phyloP scores from a whole-genome alignment of 139 green algal genomes.

The Gonium pectorale region DNA sequence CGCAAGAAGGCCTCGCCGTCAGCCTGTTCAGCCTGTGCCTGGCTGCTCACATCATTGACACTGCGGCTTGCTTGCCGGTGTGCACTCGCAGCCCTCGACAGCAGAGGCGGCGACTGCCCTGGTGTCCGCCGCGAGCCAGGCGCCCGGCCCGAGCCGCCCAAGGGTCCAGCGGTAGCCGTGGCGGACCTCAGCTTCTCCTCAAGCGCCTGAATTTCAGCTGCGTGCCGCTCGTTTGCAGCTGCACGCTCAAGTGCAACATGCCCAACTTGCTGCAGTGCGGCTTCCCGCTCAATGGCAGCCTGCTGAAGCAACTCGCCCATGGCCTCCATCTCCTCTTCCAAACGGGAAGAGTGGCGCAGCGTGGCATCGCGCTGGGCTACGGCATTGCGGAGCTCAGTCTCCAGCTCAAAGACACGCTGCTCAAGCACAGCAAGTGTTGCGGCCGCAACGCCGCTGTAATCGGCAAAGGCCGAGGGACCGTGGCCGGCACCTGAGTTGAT shows the following conservation, averaged over 20 bases:
- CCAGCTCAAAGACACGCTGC: not conserved
- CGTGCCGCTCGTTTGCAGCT: not conserved
- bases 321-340: conserved; percentile 4
- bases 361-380: not conserved
- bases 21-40: not conserved
- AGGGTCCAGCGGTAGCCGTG: not conserved
- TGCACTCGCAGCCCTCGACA: too few species aligned
- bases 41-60: too few species aligned
- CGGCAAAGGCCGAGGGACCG: too few species aligned
- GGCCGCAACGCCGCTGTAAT: too few species aligned
- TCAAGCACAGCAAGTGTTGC: not conserved
- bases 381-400: not conserved
- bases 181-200: not conserved
- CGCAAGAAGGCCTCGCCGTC: too few species aligned
- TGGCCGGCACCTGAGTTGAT: too few species aligned
- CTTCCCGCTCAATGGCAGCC: not conserved
- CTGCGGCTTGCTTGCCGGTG: too few species aligned
- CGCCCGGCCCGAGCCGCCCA: too few species aligned
- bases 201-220: not conserved
- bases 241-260: not conserved
- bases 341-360: not conserved
- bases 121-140: too few species aligned
- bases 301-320: conserved; percentile 15
- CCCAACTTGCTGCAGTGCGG: not conserved
- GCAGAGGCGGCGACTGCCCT: too few species aligned